These are phyloP conservation scores for Epichloe typhina DNA, from an alignment of 2,329 filamentous ascomycete genomes.

Conservation along the genomic window DNA sequence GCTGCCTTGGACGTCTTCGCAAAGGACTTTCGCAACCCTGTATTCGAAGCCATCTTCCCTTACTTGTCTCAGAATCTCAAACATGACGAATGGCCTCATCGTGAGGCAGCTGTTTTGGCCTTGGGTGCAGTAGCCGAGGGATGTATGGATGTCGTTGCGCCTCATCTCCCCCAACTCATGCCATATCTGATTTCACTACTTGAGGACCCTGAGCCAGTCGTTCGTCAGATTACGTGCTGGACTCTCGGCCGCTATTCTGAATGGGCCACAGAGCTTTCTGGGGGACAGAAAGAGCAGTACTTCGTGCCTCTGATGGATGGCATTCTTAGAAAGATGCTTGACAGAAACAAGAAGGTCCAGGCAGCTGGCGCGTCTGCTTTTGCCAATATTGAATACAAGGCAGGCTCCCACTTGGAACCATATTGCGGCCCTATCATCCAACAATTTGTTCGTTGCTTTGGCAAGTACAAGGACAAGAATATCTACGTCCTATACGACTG, in stretches of 20 bases:
- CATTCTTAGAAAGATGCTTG: conserved; percentile 85
- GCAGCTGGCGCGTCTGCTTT: conserved; percentile 94
- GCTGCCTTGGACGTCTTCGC: conserved; percentile 91
- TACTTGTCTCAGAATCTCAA: conserved; percentile 84
- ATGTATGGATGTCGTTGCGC: conserved; percentile 78
- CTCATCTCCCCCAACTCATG: conserved; percentile 80
- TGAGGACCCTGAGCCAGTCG: conserved; percentile 74
- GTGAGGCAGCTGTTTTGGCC: conserved; percentile 87
- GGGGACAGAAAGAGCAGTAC: conserved; percentile 57
- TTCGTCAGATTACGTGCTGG: conserved; percentile 96
- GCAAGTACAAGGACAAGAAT: conserved; percentile 94
- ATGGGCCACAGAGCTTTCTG: conserved; percentile 71
- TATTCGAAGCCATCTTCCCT: conserved; percentile 85
- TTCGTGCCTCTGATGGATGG: conserved; percentile 98
- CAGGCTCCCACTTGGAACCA: conserved; percentile 63
- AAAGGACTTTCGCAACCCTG: conserved; percentile 71
- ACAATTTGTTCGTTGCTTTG: conserved; percentile 87
- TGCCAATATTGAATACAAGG: conserved; percentile 89
- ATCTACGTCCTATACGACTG: conserved; percentile 99
- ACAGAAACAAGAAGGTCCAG: conserved; percentile 95
- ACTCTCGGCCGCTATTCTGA: conserved; percentile 84
- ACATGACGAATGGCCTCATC: conserved; percentile 79
- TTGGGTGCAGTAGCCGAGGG: conserved; percentile 91
- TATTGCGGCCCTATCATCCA: conserved; percentile 84
- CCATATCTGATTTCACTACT: conserved; percentile 82